These are phyloP conservation scores for Cytospora chrysosperma DNA, from an alignment of 2,329 filamentous ascomycete genomes.

Conservation along the genomic window DNA sequence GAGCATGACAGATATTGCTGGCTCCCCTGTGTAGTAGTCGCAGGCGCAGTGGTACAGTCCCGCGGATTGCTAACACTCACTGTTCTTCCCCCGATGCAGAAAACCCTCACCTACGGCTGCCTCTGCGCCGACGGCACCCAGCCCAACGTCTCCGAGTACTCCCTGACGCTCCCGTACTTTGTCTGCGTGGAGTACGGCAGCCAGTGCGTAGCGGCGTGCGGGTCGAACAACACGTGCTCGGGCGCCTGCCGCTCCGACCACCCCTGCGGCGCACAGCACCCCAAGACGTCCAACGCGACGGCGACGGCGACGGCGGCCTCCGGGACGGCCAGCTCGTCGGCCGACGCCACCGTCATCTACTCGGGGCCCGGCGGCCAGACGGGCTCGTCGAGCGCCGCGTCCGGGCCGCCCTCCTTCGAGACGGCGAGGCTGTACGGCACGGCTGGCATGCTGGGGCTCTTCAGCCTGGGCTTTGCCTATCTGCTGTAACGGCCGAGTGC, in stretches of 20 bases:
- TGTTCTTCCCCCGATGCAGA: constrained; percentile 36
- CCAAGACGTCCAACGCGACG: constrained; percentile 58
- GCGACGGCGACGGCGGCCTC: constrained; percentile 46
- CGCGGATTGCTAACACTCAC: no score
- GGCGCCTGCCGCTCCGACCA: constrained; percentile 61
- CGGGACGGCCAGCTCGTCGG: constrained; percentile 36
- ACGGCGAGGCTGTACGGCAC: constrained; percentile 20
- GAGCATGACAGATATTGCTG: no score
- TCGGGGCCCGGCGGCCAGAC: constrained; percentile 31
- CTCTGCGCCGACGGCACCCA: constrained; percentile 65
- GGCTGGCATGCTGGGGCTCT: constrained; percentile 17
- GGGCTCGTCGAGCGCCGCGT: constrained; percentile 6
- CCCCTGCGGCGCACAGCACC: constrained; percentile 70
- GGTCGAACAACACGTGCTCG: constrained; percentile 57
- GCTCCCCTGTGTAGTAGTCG: no score
- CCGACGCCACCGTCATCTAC: constrained; percentile 39
- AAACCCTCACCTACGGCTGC: constrained; percentile 66
- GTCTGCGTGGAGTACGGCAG: constrained; percentile 70
- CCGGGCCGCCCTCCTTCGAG: constrained; percentile 10
- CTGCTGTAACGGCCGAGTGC: constrained; percentile 10
- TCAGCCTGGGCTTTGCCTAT: constrained; percentile 22
- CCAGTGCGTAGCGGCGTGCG: constrained; percentile 64
- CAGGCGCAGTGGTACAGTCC: no score
- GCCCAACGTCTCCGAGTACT: constrained; percentile 76
- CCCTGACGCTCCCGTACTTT: constrained; percentile 75